phyloP scores from a whole-genome alignment of 2,329 filamentous ascomycete species.

The Curvularia hawaiiensis region DNA sequence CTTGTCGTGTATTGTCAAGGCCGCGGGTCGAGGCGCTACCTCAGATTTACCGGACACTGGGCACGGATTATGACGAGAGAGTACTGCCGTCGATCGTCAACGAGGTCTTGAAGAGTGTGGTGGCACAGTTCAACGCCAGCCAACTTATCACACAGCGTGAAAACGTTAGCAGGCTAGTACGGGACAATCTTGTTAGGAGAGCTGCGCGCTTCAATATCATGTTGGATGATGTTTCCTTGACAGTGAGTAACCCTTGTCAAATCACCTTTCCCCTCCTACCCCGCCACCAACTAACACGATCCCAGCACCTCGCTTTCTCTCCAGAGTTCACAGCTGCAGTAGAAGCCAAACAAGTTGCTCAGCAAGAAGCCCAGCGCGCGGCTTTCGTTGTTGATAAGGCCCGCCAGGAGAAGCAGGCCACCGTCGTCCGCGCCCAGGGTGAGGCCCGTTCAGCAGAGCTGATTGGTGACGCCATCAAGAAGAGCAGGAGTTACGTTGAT shows the following conservation, averaged over 20 bases:
- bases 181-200: conserved; percentile 88
- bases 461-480: conserved; percentile 99
- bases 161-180: conserved; percentile 87
- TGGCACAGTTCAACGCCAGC: conserved; percentile 97
- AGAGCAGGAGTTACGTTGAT: conserved; percentile 95
- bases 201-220: conserved; percentile 97
- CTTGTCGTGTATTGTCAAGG: conserved; percentile 95
- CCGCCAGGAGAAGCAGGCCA: conserved; percentile 98
- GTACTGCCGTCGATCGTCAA: conserved; percentile 98
- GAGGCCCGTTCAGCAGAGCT: conserved; percentile 97
- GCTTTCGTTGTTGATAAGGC: conserved; percentile 99
- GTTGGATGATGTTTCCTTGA: conserved; percentile 95
- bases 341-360: conserved; percentile 72
- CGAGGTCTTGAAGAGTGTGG: conserved; percentile 98
- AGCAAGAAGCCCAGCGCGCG: conserved; percentile 94
- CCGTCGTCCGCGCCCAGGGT: conserved; percentile 98
- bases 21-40: conserved; percentile 87
- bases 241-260: conserved; percentile 61
- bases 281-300: conserved; percentile 26
- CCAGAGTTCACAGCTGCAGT: conserved; percentile 72
- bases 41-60: conserved; percentile 95
- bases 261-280: not conserved
- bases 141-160: conserved; percentile 99
- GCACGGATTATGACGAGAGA: conserved; percentile 95
- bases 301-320: conserved; percentile 69